phyloP scores from a whole-genome alignment of 148 eudicot species.

The Rhododendron ovatum region DNA sequence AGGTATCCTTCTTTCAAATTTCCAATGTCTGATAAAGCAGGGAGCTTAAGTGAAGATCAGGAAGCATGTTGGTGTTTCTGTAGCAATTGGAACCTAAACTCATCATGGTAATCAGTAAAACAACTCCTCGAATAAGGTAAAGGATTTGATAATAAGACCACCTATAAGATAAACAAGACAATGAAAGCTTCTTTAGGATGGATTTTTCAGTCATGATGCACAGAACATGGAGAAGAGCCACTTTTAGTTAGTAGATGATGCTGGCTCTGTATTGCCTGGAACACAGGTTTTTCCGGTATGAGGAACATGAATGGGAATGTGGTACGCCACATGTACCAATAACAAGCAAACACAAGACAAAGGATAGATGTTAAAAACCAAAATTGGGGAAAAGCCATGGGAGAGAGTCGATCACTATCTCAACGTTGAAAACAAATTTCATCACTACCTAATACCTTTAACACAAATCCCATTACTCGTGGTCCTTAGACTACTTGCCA shows the following conservation, averaged over 20 bases:
- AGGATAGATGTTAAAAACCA: not conserved
- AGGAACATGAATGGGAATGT: not conserved
- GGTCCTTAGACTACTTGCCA: not conserved
- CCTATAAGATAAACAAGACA: not conserved
- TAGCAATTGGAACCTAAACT: not conserved
- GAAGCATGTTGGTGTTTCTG: not conserved
- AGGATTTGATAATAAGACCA: not conserved
- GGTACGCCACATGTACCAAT: not conserved
- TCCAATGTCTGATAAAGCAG: not conserved
- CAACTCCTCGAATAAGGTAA: not conserved
- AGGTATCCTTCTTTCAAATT: slow-evolving; percentile 40
- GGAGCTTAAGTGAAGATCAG: not conserved
- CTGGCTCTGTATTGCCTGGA: not conserved
- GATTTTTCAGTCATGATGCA: not conserved
- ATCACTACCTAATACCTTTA: not conserved
- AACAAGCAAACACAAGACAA: not conserved
- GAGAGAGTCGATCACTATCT: not conserved
- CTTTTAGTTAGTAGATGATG: not conserved
- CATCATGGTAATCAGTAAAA: not conserved
- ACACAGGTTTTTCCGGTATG: not conserved
- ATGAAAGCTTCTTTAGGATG: not conserved
- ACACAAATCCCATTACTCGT: not conserved
- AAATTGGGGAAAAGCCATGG: not conserved
- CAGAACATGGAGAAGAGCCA: not conserved
- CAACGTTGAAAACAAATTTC: not conserved